These are phyloP conservation scores for Solanum chaucha DNA, from an alignment of 257 asterid species.

Conservation along the genomic window DNA sequence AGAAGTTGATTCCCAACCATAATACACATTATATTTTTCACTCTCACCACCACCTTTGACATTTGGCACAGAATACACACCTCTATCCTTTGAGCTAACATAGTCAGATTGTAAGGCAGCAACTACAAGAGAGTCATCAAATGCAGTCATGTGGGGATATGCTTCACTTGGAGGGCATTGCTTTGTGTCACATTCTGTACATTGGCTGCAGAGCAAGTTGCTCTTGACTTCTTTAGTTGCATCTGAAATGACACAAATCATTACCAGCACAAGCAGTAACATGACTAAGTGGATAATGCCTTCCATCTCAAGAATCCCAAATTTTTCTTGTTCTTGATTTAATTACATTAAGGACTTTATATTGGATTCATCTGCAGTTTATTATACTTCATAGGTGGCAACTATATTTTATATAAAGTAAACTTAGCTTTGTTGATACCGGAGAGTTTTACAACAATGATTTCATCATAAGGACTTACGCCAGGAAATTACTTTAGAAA, in stretches of 20 bases:
- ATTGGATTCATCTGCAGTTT: neutral
- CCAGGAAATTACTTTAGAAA: neutral
- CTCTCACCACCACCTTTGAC: neutral
- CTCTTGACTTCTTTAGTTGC: neutral
- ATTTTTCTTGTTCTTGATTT: neutral
- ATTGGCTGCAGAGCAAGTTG: neutral
- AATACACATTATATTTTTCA: neutral
- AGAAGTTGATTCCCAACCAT: neutral
- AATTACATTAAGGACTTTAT: neutral
- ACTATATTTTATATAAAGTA: neutral
- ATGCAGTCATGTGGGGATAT: neutral
- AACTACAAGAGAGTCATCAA: neutral
- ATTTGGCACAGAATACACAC: neutral
- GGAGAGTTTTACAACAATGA: neutral
- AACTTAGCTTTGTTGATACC: no score
- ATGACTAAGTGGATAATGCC: neutral
- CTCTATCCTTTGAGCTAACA: neutral
- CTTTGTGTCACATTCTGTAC: neutral
- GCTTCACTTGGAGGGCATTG: neutral
- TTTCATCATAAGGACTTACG: neutral
- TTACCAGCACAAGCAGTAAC: neutral
- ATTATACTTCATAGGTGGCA: neutral
- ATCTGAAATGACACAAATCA: neutral
- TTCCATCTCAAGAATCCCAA: neutral
- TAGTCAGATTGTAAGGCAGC: neutral